Evolutionary conservation across 257 asterid species (phyloP).

Genomic region (Solanum virginianum): DNA sequence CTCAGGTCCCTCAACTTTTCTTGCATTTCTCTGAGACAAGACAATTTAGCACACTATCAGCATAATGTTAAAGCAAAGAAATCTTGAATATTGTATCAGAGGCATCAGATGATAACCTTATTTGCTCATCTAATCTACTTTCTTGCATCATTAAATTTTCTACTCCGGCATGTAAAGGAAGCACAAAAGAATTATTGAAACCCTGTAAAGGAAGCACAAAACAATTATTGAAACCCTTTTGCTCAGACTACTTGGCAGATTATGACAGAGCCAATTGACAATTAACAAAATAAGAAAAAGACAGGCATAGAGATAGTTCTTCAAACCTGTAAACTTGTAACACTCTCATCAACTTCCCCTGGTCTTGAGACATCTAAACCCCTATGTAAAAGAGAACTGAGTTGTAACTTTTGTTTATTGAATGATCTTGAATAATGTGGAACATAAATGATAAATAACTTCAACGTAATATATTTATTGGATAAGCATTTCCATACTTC

Average conservation of each 20-base stretch:
- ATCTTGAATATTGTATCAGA: not conserved
- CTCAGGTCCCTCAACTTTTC: constrained; percentile 28
- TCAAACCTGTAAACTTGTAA: constrained; percentile 66
- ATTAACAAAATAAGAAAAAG: not conserved
- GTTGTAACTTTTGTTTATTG: constrained; percentile 7
- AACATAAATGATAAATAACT: not conserved
- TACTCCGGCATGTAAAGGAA: constrained; percentile 20
- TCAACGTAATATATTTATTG: not conserved
- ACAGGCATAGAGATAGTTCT: not conserved
- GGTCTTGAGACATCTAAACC: constrained; percentile 71
- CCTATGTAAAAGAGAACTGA: constrained; percentile 31
- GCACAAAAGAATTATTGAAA: not conserved
- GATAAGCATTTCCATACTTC: constrained; percentile 55
- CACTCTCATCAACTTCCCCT: constrained; percentile 64
- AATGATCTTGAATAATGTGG: constrained; percentile 1
- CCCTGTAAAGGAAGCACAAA: not conserved
- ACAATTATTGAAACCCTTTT: not conserved
- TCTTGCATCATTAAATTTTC: constrained; percentile 25
- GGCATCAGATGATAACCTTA: constrained; percentile 16
- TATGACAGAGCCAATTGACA: not conserved
- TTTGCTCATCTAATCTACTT: constrained; percentile 24
- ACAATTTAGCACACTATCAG: not conserved
- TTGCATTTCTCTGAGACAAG: constrained; percentile 29
- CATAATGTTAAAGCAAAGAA: not conserved
- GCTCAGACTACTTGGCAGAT: not conserved